Evolutionary conservation across 2,329 filamentous ascomycete species (phyloP), one percentile per base, ranked within the genome.

Genomic region (Stagonosporopsis chrysanthemi): DNA sequence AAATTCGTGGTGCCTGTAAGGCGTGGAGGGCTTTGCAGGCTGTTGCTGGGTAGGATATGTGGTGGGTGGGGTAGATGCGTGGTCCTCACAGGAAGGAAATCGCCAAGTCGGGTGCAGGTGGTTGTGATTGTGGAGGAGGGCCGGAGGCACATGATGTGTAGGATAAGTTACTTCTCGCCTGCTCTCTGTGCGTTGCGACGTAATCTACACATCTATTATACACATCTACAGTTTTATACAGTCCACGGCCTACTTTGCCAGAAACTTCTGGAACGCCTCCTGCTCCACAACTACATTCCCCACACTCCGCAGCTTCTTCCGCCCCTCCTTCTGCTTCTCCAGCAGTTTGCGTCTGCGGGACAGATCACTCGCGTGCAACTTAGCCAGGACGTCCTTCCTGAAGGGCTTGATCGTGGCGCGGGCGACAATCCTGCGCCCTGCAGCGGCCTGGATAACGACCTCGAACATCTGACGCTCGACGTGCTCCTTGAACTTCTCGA

Each of bases 401-500:
- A 96, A 99, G 0, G 95, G 92, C 80, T 98, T 98, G 74, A 99
- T 88, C 0, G 93, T 97, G 75, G 98, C 95, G 71, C 95, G 84
- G 0, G 95, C 95, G 4, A 99, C 86, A 48, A 99, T 88, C 47
- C 89, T 86, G 66, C 86, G 88, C 3, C 93, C 94, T 0, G 90
- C 89, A 0, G 90, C 89, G 3, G 95, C 94, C 77, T 99, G 95
- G 62, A 99, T 98, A 53, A 98, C 83, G 22, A 99, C 87, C 79
- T 99, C 95, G 71, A 97, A 99, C 88, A 98, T 95, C 76, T 99
- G 95, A 17, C 95, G 83, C 70, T 97, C 91, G 19, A 99, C 94
- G 69, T 98, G 94, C 75, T 97, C 88, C 73, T 97, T 98, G 82
- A 99, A 98, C 77, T 96, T 97, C 38, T 86, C 88, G 6, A 97